These are phyloP conservation scores for Nitzschia sp. DNA, from an alignment of 108 stramenopile species.

Conservation along the genomic window DNA sequence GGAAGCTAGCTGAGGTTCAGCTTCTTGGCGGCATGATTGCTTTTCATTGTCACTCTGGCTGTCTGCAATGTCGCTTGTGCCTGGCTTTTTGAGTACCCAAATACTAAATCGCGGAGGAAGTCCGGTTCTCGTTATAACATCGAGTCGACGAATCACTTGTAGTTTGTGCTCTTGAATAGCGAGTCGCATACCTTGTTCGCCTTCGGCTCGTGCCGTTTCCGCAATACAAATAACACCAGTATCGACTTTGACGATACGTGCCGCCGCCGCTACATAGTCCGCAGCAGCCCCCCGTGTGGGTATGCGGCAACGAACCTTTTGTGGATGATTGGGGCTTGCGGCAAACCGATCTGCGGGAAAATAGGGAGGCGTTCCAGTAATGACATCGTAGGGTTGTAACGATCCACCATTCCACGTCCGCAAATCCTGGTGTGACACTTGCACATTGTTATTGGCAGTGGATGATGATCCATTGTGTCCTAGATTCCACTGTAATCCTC, in stretches of 20 bases:
- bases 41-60: conserved; percentile 1
- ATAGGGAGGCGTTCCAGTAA: conserved; percentile 42
- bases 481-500: conserved; percentile 33
- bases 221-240: conserved; percentile 32
- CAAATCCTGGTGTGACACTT: conserved; percentile 25
- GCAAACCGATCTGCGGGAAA: conserved; percentile 38
- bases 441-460: conserved; percentile 3
- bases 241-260: conserved; percentile 4
- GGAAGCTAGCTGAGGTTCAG: not conserved
- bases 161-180: conserved; percentile 8
- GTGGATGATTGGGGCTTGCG: conserved; percentile 36
- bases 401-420: conserved; percentile 30
- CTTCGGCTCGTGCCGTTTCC: conserved; percentile 31
- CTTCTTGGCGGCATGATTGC: not conserved
- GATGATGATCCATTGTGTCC: conserved; percentile 10
- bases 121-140: conserved; percentile 35
- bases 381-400: conserved; percentile 14
- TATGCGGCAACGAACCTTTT: conserved; percentile 38
- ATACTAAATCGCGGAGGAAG: conserved; percentile 36
- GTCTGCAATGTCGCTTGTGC: not conserved
- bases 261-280: conserved; percentile 32
- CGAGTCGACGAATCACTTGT: conserved; percentile 18
- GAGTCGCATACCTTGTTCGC: conserved; percentile 17
- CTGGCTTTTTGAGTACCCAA: conserved; percentile 30
- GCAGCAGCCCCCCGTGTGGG: conserved; percentile 39